These are phyloP conservation scores for Paramecium sexaurelia DNA, from an alignment of 73 alveolate genomes.

Conservation along the genomic window DNA sequence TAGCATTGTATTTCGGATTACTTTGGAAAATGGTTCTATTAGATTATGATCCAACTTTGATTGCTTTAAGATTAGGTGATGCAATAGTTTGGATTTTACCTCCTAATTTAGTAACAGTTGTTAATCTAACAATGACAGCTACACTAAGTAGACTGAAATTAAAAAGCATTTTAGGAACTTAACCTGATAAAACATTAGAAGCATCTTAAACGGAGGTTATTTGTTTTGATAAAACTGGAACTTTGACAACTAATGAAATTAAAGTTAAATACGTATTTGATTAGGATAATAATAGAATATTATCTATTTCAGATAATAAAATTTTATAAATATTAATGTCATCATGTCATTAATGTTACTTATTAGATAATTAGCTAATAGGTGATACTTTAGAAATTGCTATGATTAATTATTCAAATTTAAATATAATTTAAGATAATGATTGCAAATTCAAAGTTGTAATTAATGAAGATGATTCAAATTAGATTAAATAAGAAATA, in stretches of 20 bases:
- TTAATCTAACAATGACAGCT: conserved; percentile 18
- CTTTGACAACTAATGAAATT: conserved; percentile 50
- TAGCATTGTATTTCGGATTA: conserved; percentile 10
- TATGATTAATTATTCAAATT: background rate
- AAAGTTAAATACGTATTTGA: background rate
- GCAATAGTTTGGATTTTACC: conserved; percentile 46
- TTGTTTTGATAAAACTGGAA: conserved; percentile 63
- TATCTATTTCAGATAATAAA: background rate
- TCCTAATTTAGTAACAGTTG: conserved; percentile 50
- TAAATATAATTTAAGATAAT: background rate
- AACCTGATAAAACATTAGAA: conserved; percentile 49
- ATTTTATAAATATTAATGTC: background rate
- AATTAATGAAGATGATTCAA: background rate
- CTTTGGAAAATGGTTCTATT: conserved; percentile 34
- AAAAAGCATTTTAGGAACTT: conserved; percentile 25
- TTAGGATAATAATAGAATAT: background rate
- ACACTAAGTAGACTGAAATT: conserved; percentile 43
- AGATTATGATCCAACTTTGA: conserved; percentile 8
- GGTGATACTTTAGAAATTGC: conserved; percentile 56
- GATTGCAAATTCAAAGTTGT: background rate
- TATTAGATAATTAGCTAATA: conserved; percentile 24
- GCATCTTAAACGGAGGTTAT: conserved; percentile 37
- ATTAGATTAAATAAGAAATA: background rate
- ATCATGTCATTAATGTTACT: conserved; percentile 48
- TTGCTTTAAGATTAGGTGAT: conserved; percentile 61